Evolutionary conservation across 352 stramenopile genomes (phyloP), one percentile per base, ranked within the genome.

Genomic region (Pythium oligandrum): DNA sequence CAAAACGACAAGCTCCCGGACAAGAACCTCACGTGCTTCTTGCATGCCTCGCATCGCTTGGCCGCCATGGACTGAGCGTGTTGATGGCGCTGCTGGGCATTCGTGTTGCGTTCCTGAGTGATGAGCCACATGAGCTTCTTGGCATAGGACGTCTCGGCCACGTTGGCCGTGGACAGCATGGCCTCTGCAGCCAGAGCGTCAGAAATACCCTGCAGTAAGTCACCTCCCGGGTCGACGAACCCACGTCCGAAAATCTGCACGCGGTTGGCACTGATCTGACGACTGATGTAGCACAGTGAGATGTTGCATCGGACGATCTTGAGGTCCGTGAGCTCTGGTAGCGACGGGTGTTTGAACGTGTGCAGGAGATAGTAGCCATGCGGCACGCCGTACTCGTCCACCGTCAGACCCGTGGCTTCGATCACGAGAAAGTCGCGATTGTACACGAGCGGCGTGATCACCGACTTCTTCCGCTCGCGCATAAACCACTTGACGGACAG

Each of bases 71-170:
- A n/a, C n/a, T n/a, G n/a, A n/a, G n/a, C n/a, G n/a, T n/a, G n/a
- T n/a, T n/a, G n/a, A n/a, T n/a, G n/a, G n/a, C n/a, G n/a, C n/a
- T n/a, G n/a, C n/a, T n/a, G n/a, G n/a, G n/a, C n/a, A n/a, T n/a
- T n/a, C n/a, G n/a, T n/a, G n/a, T n/a, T n/a, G n/a, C n/a, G n/a
- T n/a, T n/a, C n/a, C n/a, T n/a, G n/a, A n/a, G n/a, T n/a, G n/a
- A 84, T 72, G 48, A 86, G 70, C 75, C 75, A 85, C 49, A 65
- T 75, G 4, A 88, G 64, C 55, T 88, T 88, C 57, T 83, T 88
- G 55, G 82, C 57, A 55, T 86, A 72, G 11, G 71, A 68, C 49
- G 73, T 78, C 45, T 86, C 73, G 31, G 78, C 69, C 0, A 86
- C 48, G 1, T 73, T 64, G 30, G 69, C 42, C 5, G 59, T 64